Base-by-base conservation (phyloP, 2,329 filamentous ascomycete genomes). In the Alternaria novae-zelandiae region DNA sequence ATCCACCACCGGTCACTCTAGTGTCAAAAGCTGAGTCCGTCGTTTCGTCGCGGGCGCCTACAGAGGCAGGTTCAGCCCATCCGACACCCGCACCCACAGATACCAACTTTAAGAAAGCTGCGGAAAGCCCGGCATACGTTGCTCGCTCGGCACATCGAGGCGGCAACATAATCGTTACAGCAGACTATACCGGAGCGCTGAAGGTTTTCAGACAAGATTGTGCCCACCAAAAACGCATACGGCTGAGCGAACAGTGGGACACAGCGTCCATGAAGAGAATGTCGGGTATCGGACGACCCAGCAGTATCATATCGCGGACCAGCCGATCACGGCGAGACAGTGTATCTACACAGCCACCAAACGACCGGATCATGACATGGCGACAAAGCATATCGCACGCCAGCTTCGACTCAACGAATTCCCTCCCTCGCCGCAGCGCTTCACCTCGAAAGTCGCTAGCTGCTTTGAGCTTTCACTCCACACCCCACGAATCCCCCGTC, bases 121-220 rank as follows among this genome's bases (percentile, higher is more conserved):
- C 91, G 61, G 90, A 92, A 70, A 91, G 89, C 1, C 92, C 94
- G 0, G 88, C 90, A 0, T 97, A 96, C 73, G 80, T 94, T 36
- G 86, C 92, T 11, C 89, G 94, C 15, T 91, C 90, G 7, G 86
- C 86, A 15, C 96, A 99, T 76, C 82, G 84, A 13, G 89, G 90
- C 64, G 96, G 96, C 25, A 93, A 97, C 72, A 97, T 99, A 66
- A 90, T 99, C 59, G 88, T 98, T 54, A 97, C 95, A 0, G 92
- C 94, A 2, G 95, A 97, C 77, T 93, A 93, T 72, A 89, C 89
- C 0, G 96, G 96, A 36, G 88, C 89, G 25, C 96, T 99, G 81
- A 97, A 97, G 77, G 91, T 98, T 1, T 97, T 97, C 76, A 88
- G 96, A 20, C 95, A 98, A 79, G 96, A 99, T 77, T 97, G 95